Evolutionary conservation across 768 basidiomycete genomes (phyloP).

Genomic region (Trametes meyenii): DNA sequence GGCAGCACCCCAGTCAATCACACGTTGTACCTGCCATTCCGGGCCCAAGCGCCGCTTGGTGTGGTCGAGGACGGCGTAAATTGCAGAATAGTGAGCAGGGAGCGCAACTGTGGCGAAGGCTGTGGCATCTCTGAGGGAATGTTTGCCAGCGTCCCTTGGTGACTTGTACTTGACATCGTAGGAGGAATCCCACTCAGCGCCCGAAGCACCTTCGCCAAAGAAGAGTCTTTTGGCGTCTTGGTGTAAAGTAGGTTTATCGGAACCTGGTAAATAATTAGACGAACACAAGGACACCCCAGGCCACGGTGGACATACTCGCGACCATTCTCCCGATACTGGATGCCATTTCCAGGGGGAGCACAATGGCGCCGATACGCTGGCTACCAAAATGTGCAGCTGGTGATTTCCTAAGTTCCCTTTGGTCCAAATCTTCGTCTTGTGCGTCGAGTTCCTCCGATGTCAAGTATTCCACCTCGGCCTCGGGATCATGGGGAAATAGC

Average conservation of each 20-base stretch:
- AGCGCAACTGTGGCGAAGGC: conserved; percentile 87
- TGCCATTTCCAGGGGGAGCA: conserved; percentile 74
- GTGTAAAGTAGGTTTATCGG: conserved; percentile 65
- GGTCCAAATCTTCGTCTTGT: conserved; percentile 35
- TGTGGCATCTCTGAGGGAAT: conserved; percentile 71
- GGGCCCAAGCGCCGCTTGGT: conserved; percentile 63
- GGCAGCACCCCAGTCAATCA: conserved; percentile 86
- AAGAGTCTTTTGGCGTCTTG: conserved; percentile 77
- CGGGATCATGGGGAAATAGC: conserved; percentile 41
- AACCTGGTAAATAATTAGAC: conserved; percentile 44
- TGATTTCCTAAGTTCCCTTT: conserved; percentile 59
- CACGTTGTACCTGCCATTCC: conserved; percentile 57
- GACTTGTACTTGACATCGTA: conserved; percentile 67
- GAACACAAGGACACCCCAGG: neutral
- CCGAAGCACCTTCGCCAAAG: conserved; percentile 37
- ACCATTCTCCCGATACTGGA: conserved; percentile 68
- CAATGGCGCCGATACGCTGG: conserved; percentile 66
- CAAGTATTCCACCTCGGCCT: conserved; percentile 30
- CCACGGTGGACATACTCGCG: conserved; percentile 46
- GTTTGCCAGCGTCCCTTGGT: conserved; percentile 55
- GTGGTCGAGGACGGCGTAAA: conserved; percentile 73
- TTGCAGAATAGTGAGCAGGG: conserved; percentile 83
- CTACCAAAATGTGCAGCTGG: conserved; percentile 85
- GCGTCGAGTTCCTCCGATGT: conserved; percentile 37
- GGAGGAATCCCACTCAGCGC: conserved; percentile 53